Evolutionary conservation across 805 yeast genomes (phyloP), one percentile per base, ranked within the genome.

Genomic region (Grigorovia humatica): DNA sequence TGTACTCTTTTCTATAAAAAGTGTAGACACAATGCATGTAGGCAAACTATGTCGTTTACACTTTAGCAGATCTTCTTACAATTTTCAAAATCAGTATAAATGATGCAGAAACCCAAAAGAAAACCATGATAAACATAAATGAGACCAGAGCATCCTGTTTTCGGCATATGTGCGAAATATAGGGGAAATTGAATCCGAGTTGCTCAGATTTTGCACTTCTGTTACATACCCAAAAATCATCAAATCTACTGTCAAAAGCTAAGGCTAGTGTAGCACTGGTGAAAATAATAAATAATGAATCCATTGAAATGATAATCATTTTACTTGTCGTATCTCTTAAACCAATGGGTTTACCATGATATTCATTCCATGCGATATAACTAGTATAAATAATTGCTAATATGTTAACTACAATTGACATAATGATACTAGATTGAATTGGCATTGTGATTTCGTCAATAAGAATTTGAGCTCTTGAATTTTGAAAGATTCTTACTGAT

Each of bases 301-400:
- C 99, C 58, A 89, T 72, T 73, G 89, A 72, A 54, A 91, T 79
- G 50, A 91, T 75, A 61, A 86, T 76, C 74, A 93, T 78, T 65
- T 93, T 93, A 23, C 85, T 88, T 54, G 79, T 72, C 0, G 97
- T 95, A 55, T 88, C 79, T 58, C 99, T 77, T 46, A 93, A 73
- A 0, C 99, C 99, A 48, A 93, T 67, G 0, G 98, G 99, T 63
- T 88, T 85, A 13, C 96, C 95, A 23, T 83, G 78, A 67, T 88
- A 91, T 67, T 93, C 99, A 67, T 93, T 98, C 61, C 81, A 82
- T 2, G 96, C 81, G 65, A 91, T 87, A 67, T 87, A 89, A 3
- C 82, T 69, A 51, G 89, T 75, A 64, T 93, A 93, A 0, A 80
- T 76, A 27, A 88, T 69, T 2, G 96, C 96, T 55, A 82, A 73